Evolutionary conservation across 305 asterid species (phyloP).

Genomic region (Solanum hybrid): DNA sequence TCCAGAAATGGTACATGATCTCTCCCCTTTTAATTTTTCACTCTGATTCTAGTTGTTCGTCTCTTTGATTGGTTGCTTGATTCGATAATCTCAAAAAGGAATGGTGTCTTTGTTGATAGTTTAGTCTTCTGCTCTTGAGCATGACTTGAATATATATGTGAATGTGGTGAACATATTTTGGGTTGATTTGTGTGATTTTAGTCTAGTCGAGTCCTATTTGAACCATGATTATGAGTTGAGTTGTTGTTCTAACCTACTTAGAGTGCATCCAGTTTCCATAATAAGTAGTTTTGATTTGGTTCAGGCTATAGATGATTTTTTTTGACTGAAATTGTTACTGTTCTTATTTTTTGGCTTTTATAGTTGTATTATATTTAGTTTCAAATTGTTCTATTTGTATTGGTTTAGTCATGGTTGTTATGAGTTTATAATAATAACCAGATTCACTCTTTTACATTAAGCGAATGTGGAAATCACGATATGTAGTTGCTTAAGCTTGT

Average conservation of each 20-base stretch:
- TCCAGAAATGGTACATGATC: too few species aligned
- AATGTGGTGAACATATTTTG: background rate
- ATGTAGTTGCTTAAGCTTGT: background rate
- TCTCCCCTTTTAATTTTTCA: background rate
- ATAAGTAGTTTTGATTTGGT: background rate
- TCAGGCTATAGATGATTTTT: background rate
- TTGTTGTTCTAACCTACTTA: background rate
- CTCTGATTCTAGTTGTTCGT: background rate
- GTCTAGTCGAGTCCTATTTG: background rate
- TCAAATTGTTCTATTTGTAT: background rate
- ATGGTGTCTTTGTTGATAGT: background rate
- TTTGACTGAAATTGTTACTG: background rate
- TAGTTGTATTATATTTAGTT: background rate
- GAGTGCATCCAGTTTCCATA: background rate
- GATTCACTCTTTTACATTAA: background rate
- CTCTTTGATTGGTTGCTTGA: background rate
- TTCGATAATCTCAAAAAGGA: background rate
- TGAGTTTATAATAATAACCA: background rate
- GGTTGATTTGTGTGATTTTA: too few species aligned
- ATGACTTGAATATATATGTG: background rate
- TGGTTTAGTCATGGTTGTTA: background rate
- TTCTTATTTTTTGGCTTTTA: background rate
- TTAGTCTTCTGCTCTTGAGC: background rate
- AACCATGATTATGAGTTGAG: background rate
- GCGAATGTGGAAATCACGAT: background rate